Evolutionary conservation across 495 filamentous ascomycete species (phyloP), one percentile per base, ranked within the genome.

Genomic region (Chlorociboria aeruginascens): DNA sequence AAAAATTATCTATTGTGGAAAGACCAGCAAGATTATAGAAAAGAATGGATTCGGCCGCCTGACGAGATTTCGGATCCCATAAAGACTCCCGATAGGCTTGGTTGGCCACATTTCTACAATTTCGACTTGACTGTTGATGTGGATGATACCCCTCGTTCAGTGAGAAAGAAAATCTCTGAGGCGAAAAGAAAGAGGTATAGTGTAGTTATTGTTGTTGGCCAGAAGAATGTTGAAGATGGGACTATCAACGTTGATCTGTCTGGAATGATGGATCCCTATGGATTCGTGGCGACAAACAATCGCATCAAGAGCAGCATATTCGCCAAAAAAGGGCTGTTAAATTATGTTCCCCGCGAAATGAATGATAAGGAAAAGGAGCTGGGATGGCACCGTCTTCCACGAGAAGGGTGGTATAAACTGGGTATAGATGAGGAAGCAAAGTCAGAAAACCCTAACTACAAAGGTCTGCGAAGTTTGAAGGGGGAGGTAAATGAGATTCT

Each of bases 151-250:
- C 63, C 66, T 11, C 71, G 79, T 44, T 70, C 73, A 0, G 56
- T 95, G 28, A 59, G 65, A 1, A 78, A 78, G 62, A 95, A 94
- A 66, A 69, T 88, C 40, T 67, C 70, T 9, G 74, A 81, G 47
- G 89, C 89, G 7, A 87, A 79, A 53, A 65, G 64, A 43, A 83
- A 81, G 66, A 76, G 79, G 30, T 93, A 89, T 54, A 82, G 81
- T 42, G 58, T 86, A 40, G 78, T 93, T 43, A 73, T 85, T 38
- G 78, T 89, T 17, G 67, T 92, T 8, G 89, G 89, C 1, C 64
- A 77, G 12, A 72, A 68, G 43, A 74, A 76, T 44, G 48, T 73
- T 7, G 39, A 45, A 3, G 11, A 14, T 7, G 12, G 44, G 3
- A 32, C 14, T 7, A 7, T 60, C 7, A 48, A 28, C 13, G 51